Evolutionary conservation across 2,329 filamentous ascomycete species (phyloP).

Genomic region (Arthrobotrys megalospora): DNA sequence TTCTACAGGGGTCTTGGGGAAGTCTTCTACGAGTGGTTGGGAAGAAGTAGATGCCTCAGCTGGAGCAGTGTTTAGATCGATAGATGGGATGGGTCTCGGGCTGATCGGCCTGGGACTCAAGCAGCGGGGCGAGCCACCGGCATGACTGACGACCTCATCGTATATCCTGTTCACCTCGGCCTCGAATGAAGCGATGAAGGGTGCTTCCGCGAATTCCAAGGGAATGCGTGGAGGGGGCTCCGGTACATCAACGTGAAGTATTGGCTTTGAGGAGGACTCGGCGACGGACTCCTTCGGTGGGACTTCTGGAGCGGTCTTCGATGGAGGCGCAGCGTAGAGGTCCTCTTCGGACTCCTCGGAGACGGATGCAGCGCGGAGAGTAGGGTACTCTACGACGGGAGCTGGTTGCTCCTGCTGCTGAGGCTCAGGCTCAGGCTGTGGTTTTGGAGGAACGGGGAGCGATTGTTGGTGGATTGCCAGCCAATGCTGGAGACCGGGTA

Average conservation of each 20-base stretch:
- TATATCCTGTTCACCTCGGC: conserved; percentile 59
- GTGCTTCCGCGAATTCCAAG: conserved; percentile 41
- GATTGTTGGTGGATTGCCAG: conserved; percentile 43
- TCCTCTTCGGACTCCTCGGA: conserved; percentile 50
- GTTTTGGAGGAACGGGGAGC: conserved; percentile 20
- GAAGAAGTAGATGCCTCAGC: conserved; percentile 10
- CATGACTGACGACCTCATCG: conserved; percentile 55
- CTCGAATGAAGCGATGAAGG: conserved; percentile 59
- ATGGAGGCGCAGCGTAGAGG: conserved; percentile 44
- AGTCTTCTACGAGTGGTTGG: conserved; percentile 33
- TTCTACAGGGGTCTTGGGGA: conserved; percentile 49
- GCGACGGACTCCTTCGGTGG: conserved; percentile 33
- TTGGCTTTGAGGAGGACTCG: conserved; percentile 16
- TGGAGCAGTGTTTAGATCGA: conserved; percentile 18
- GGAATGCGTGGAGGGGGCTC: conserved; percentile 34
- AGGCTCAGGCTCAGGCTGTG: not conserved
- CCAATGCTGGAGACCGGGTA: conserved; percentile 40
- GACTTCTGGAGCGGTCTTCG: conserved; percentile 17
- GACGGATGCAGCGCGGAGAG: conserved; percentile 3
- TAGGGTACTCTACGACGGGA: conserved; percentile 26
- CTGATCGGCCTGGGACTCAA: conserved; percentile 43
- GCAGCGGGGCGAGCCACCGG: conserved; percentile 51
- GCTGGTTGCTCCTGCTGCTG: conserved; percentile 2
- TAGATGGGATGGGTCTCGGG: conserved; percentile 26
- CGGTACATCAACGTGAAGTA: not conserved